These are phyloP conservation scores for Hypoxylon perforatum DNA, from an alignment of 495 filamentous ascomycete genomes.

Conservation along the genomic window DNA sequence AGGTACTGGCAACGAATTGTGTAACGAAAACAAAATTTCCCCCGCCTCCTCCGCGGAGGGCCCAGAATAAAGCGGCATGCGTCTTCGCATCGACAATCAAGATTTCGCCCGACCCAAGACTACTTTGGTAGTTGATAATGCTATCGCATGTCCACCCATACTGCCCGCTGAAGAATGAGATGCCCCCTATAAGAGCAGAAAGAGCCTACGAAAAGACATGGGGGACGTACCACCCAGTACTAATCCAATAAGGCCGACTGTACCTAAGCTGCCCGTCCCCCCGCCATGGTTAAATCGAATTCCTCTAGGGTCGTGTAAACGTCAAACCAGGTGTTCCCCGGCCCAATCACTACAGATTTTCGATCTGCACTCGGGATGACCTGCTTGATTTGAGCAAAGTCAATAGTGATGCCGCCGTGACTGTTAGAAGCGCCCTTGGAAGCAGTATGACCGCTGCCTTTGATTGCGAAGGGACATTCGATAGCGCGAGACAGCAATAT, in stretches of 20 bases:
- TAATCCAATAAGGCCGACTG: conserved; percentile 68
- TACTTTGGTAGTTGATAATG: conserved; percentile 57
- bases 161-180: conserved; percentile 59
- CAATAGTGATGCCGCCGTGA: conserved; percentile 60
- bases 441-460: conserved; percentile 53
- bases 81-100: conserved; percentile 51
- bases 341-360: conserved; percentile 47
- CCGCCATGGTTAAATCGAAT: conserved; percentile 55
- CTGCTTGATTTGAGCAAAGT: conserved; percentile 55
- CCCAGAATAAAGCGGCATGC: conserved; percentile 61
- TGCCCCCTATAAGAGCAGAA: conserved; percentile 41
- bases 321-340: conserved; percentile 57
- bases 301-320: conserved; percentile 58
- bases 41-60: conserved; percentile 54
- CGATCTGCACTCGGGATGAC: conserved; percentile 38
- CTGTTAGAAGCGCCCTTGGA: conserved; percentile 51
- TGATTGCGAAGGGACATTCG: conserved; percentile 51
- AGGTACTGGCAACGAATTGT: conserved; percentile 20
- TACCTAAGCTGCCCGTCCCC: conserved; percentile 63
- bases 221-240: conserved; percentile 55
- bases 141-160: conserved; percentile 60
- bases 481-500: conserved; percentile 45
- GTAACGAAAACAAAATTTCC: conserved; percentile 64
- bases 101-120: conserved; percentile 57
- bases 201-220: not conserved